These are phyloP conservation scores for Noccaea bulbosa DNA, from an alignment of 345 rosid species.

Conservation along the genomic window DNA sequence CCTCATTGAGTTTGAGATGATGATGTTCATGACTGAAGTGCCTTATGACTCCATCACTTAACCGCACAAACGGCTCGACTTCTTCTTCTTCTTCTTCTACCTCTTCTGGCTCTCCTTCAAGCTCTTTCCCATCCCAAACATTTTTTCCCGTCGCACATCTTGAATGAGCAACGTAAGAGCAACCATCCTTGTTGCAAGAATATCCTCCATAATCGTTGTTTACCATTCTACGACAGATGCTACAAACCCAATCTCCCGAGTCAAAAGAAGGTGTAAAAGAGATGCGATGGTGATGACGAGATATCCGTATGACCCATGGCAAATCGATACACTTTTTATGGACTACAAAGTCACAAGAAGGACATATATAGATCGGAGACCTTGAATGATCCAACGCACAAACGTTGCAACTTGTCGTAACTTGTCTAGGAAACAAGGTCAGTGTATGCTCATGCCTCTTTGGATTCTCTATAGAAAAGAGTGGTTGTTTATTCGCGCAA, in stretches of 20 bases:
- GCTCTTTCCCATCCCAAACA: constrained; percentile 7
- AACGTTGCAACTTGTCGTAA: too few species aligned
- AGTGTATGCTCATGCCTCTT: not conserved
- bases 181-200: not conserved
- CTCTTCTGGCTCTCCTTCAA: not conserved
- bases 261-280: too few species aligned
- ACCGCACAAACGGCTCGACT: not conserved
- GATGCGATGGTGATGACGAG: too few species aligned
- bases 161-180: not conserved
- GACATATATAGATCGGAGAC: too few species aligned
- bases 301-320: too few species aligned
- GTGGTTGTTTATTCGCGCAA: not conserved
- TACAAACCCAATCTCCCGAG: too few species aligned
- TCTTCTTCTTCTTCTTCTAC: not conserved
- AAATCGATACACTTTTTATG: too few species aligned
- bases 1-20: constrained; percentile 2
- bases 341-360: too few species aligned
- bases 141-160: constrained; percentile 11
- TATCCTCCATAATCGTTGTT: too few species aligned
- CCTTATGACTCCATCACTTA: not conserved
- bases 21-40: constrained; percentile 10
- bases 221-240: too few species aligned
- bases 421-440: too few species aligned
- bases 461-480: not conserved
- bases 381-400: too few species aligned